Conservation (phyloP, 495 filamentous ascomycete species). For the Neurospora cerealis region DNA sequence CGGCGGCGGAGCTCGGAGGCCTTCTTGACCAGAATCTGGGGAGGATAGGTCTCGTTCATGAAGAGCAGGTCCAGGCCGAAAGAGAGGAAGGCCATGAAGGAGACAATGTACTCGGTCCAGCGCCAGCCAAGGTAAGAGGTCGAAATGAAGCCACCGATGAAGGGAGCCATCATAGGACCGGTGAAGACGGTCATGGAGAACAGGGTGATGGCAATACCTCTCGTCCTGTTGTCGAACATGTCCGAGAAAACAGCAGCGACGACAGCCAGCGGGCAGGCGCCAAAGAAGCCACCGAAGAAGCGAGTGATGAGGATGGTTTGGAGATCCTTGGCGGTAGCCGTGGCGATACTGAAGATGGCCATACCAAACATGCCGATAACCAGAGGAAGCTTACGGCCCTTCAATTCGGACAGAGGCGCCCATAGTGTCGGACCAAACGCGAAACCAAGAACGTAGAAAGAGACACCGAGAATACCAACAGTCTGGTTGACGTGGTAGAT, state of each 20-base stretch:
- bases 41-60: constrained; percentile 76
- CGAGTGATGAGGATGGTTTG: constrained; percentile 77
- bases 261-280: constrained; percentile 69
- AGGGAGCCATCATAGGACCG: constrained; percentile 72
- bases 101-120: constrained; percentile 68
- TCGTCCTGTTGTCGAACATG: constrained; percentile 70
- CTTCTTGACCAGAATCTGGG: constrained; percentile 66
- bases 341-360: constrained; percentile 61
- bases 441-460: constrained; percentile 63
- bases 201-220: constrained; percentile 71
- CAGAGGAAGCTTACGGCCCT: constrained; percentile 63
- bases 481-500: constrained; percentile 47
- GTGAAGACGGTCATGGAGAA: constrained; percentile 81
- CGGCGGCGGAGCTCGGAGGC: constrained; percentile 67
- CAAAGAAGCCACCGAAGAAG: constrained; percentile 72
- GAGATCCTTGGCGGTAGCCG: constrained; percentile 65
- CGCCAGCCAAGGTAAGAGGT: constrained; percentile 65
- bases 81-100: constrained; percentile 69
- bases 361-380: constrained; percentile 70
- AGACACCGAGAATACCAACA: constrained; percentile 56
- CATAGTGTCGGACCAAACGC: constrained; percentile 54
- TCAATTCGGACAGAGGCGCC: constrained; percentile 71
- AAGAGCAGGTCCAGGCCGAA: constrained; percentile 62
- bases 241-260: constrained; percentile 85
- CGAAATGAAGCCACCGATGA: constrained; percentile 75